Evolutionary conservation across 192 early-diverging fungal species (phyloP).

Genomic region (Lunasporangiospora selenospora): DNA sequence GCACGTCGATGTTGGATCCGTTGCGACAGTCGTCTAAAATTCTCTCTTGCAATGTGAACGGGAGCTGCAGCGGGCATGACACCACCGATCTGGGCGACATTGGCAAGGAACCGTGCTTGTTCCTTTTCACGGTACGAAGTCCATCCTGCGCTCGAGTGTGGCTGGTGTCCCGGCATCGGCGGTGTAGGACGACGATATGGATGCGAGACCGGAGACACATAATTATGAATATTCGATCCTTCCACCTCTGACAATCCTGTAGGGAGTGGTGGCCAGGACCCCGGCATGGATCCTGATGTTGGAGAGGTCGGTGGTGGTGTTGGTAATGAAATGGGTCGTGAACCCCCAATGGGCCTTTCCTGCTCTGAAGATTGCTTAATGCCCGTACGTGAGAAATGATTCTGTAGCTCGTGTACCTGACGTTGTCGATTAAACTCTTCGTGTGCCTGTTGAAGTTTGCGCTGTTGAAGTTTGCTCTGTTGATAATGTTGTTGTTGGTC

Average conservation of each 20-base stretch:
- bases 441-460: slow-evolving; percentile 4
- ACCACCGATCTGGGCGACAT: background rate
- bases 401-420: slow-evolving; percentile 3
- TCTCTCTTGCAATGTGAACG: slow-evolving; percentile 13
- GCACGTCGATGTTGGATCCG: slow-evolving; percentile 22
- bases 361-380: background rate
- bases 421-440: slow-evolving; percentile 29
- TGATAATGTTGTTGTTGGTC: background rate
- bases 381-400: too few species aligned
- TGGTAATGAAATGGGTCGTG: too few species aligned
- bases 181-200: slow-evolving; percentile 1
- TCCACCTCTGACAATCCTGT: background rate
- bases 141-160: slow-evolving; percentile 1
- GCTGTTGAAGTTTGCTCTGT: too few species aligned
- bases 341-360: too few species aligned
- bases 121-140: slow-evolving; percentile 11
- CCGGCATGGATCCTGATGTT: background rate
- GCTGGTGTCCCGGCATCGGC: background rate
- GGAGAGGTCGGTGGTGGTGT: background rate
- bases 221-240: too few species aligned
- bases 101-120: slow-evolving; percentile 3
- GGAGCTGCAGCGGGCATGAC: background rate
- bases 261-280: background rate
- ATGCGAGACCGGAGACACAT: background rate
- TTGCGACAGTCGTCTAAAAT: slow-evolving; percentile 8